A percentile compares a stretch with the other conserved stretches of the same genome.
These are phyloP conservation scores for Prototheca cutis DNA, from an alignment of 163 green algal species.

Conservation along the genomic window DNA sequence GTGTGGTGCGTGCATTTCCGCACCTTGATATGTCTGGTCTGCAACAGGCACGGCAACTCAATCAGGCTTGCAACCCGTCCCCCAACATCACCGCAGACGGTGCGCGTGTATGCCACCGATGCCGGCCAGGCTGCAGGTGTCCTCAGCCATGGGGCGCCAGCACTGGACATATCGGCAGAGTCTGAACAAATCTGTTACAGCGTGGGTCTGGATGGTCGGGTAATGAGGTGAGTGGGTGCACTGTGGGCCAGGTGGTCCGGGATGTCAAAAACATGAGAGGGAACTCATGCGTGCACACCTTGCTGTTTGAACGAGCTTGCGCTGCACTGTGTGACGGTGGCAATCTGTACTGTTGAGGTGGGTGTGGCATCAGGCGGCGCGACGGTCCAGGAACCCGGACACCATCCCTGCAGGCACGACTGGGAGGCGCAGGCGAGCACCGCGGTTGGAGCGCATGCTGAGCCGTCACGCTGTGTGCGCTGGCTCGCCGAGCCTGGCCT, in stretches of 20 bases:
- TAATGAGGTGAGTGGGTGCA: constrained; percentile 44
- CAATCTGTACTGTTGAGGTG: no score
- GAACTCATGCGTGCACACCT: not conserved
- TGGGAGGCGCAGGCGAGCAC: constrained; percentile 21
- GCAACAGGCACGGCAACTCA: not conserved
- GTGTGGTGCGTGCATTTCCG: not conserved
- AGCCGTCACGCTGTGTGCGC: constrained; percentile 37
- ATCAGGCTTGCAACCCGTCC: not conserved
- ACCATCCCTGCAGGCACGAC: constrained; percentile 33
- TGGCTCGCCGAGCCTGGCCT: constrained; percentile 32
- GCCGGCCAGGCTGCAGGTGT: constrained; percentile 19
- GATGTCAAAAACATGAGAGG: not conserved
- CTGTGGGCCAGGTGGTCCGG: no score
- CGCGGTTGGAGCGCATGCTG: constrained; percentile 33
- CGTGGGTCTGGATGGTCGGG: constrained; percentile 36
- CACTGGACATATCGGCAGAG: constrained; percentile 54
- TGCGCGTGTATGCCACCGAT: constrained; percentile 48
- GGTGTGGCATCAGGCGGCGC: no score
- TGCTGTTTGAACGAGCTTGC: no score
- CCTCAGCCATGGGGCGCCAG: constrained; percentile 27
- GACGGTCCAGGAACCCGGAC: no score
- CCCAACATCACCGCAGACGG: constrained; percentile 46
- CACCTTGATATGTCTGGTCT: not conserved
- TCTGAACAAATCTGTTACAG: constrained; percentile 33
- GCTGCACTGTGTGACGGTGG: no score